Evolutionary conservation across 1,284 basidiomycete genomes (phyloP).

Genomic region (Marasmius fiardii): DNA sequence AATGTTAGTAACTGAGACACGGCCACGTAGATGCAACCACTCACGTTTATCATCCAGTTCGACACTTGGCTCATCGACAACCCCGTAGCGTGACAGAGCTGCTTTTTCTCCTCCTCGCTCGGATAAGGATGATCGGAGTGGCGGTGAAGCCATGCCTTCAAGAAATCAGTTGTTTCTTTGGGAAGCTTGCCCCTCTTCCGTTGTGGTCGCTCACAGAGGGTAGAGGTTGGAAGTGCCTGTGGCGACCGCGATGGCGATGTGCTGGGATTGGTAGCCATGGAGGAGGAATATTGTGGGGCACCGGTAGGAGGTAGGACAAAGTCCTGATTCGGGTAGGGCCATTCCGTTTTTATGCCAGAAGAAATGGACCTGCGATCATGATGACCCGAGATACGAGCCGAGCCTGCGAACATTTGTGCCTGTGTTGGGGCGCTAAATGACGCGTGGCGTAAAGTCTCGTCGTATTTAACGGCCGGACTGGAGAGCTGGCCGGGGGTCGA

Average conservation of each 20-base stretch:
- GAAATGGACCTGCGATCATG: constrained; percentile 55
- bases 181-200: constrained; percentile 85
- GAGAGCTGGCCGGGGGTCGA: constrained; percentile 56
- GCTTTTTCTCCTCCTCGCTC: constrained; percentile 88
- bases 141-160: constrained; percentile 88
- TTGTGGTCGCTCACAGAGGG: constrained; percentile 67
- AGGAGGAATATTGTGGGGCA: constrained; percentile 34
- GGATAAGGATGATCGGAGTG: constrained; percentile 90
- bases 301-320: constrained; percentile 35
- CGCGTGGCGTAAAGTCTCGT: constrained; percentile 61
- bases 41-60: constrained; percentile 89
- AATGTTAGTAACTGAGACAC: constrained; percentile 7
- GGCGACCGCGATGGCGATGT: constrained; percentile 52
- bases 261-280: constrained; percentile 39
- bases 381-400: constrained; percentile 68
- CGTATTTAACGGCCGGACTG: constrained; percentile 55
- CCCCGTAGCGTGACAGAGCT: constrained; percentile 80
- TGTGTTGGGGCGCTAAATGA: constrained; percentile 55
- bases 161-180: constrained; percentile 85
- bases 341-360: constrained; percentile 46
- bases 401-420: constrained; percentile 58
- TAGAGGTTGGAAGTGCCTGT: constrained; percentile 45
- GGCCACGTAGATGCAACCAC: constrained; percentile 28
- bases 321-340: constrained; percentile 42
- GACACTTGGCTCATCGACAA: constrained; percentile 86